These are phyloP conservation scores for Colletotrichum sp. DNA, from an alignment of 2,329 filamentous ascomycete genomes.

Conservation along the genomic window DNA sequence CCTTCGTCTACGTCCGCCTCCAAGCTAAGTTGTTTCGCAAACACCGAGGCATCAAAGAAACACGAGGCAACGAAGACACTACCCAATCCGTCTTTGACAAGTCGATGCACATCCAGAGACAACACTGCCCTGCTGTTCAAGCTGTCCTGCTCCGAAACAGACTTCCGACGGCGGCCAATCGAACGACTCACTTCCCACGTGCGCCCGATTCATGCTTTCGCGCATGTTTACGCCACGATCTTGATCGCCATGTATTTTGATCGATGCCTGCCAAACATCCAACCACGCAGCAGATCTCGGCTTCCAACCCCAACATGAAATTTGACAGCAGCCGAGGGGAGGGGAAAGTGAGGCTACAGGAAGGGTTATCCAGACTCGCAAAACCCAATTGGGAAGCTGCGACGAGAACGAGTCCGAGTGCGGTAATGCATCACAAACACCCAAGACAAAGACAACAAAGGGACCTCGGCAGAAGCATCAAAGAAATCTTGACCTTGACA, in stretches of 20 bases:
- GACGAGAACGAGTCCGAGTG: constrained; percentile 20
- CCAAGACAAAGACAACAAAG: not conserved
- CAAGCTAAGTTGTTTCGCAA: not conserved
- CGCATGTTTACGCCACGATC: not conserved
- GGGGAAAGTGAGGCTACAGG: not conserved
- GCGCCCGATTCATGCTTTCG: not conserved
- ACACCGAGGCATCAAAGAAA: constrained; percentile 2
- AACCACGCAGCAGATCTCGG: not conserved
- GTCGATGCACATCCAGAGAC: not conserved
- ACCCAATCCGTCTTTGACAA: not conserved
- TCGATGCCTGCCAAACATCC: not conserved
- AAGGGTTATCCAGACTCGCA: not conserved
- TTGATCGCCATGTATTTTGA: not conserved
- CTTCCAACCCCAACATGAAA: not conserved
- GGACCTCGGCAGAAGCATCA: not conserved
- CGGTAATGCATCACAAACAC: not conserved
- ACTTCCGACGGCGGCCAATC: constrained; percentile 1
- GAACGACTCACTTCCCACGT: constrained; percentile 6
- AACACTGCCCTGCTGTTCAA: not conserved
- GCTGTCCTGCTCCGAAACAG: constrained; percentile 2
- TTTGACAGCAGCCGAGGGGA: constrained; percentile 6
- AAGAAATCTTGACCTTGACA: not conserved
- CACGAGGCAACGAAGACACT: not conserved
- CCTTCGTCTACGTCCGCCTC: not conserved
- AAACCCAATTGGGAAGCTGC: not conserved